Evolutionary conservation across 2,329 filamentous ascomycete genomes (phyloP), one percentile per base, ranked within the genome.

Genomic region (Ustulina deusta): DNA sequence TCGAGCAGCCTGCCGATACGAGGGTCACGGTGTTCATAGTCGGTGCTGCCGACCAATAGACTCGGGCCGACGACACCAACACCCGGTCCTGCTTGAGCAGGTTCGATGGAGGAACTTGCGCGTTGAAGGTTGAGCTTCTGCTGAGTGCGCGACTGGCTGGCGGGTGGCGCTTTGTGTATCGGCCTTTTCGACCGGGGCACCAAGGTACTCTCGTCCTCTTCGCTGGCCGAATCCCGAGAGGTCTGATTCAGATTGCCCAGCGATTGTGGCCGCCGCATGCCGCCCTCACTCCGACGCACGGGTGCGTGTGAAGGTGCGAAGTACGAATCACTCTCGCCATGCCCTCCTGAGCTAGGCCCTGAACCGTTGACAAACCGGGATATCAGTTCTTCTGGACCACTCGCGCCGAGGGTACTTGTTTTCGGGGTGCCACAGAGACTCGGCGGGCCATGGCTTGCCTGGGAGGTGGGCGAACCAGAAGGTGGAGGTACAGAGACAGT

Each of bases 91-190:
- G 82, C 68, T 80, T 89, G 86, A 34, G 86, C 81, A 0, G 89
- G 88, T 72, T 93, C 91, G 55, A 93, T 90, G 71, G 87, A 88
- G 3, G 90, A 92, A 75, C 90, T 91, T 34, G 90, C 91, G 42
- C 91, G 86, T 75, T 93, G 90, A 1, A 93, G 84, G 79, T 92
- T 90, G 15, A 93, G 82, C 74, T 93, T 93, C 77, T 93, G 90
- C 78, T 93, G 90, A 0, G 90, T 92, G 15, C 91, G 85, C 61
- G 89, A 92, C 71, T 87, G 84, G 66, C 88, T 85, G 0, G 85
- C 84, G 0, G 83, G 78, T 0, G 81, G 80, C 1, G 80, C 79
- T 20, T 74, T 82, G 70, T 72, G 79, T 70, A 38, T 80, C 69
- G 81, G 78, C 73, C 74, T 80, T 73, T 70, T 82, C 74, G 76